phyloP scores from a whole-genome alignment of 257 asterid genomes.

The Sherardia arvensis region DNA sequence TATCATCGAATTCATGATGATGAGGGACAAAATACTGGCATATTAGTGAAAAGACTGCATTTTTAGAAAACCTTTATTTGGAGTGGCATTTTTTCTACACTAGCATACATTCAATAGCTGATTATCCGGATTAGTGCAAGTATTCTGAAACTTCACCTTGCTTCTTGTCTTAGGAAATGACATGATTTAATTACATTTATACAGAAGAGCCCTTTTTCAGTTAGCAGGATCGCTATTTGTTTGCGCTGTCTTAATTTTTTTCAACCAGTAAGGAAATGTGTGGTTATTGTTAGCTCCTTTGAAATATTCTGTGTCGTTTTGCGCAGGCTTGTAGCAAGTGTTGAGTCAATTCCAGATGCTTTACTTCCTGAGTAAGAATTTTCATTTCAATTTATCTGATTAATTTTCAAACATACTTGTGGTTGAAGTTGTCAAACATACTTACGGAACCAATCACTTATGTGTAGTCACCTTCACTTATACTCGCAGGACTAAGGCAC shows the following conservation, averaged over 20 bases:
- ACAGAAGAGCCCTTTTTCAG: background rate
- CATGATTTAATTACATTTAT: background rate
- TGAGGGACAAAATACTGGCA: background rate
- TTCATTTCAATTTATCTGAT: background rate
- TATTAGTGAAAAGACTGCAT: background rate
- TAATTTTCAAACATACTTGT: background rate
- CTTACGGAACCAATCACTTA: background rate
- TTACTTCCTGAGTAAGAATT: conserved; percentile 61
- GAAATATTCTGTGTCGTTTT: background rate
- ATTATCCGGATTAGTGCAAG: background rate
- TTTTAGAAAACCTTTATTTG: background rate
- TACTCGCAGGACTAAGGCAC: conserved; percentile 58
- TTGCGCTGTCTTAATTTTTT: background rate
- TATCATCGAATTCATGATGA: background rate
- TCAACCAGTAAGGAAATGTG: background rate
- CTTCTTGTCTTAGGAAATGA: background rate
- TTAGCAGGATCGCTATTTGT: background rate
- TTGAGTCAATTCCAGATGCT: conserved; percentile 67
- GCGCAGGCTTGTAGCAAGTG: conserved; percentile 45
- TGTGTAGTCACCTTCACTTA: background rate
- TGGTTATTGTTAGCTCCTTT: background rate
- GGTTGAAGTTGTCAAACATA: background rate
- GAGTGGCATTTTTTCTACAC: background rate
- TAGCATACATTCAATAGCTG: background rate
- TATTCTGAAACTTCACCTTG: background rate